Evolutionary conservation across 208 protist species (phyloP).

Genomic region (Acanthamoeba lenticulata): DNA sequence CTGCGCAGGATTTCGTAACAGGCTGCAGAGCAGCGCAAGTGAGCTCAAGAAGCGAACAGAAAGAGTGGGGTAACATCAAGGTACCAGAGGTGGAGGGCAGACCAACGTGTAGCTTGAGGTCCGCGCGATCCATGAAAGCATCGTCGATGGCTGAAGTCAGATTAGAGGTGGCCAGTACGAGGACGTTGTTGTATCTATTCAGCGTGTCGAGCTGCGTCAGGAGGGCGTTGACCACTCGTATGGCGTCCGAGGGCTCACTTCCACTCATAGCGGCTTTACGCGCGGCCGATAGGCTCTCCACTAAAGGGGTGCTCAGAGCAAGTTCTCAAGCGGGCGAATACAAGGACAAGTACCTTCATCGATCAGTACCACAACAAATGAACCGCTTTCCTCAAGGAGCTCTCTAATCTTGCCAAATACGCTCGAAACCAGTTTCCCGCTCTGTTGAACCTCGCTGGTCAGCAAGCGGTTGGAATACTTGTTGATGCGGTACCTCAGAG

Average conservation of each 20-base stretch:
- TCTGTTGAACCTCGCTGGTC: too few species aligned
- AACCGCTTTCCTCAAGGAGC: slow-evolving; percentile 85
- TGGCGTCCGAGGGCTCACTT: slow-evolving; percentile 95
- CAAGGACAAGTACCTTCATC: slow-evolving; percentile 81
- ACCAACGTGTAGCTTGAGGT: slow-evolving; percentile 95
- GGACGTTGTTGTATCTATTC: slow-evolving; percentile 90
- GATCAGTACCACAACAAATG: slow-evolving; percentile 92
- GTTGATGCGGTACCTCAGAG: slow-evolving; percentile 83
- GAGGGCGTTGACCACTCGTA: slow-evolving; percentile 95
- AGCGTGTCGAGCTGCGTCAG: slow-evolving; percentile 97
- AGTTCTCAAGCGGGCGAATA: not conserved
- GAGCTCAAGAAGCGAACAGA: not conserved
- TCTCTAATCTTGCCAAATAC: slow-evolving; percentile 93
- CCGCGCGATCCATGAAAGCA: slow-evolving; percentile 95
- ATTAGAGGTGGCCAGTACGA: slow-evolving; percentile 96
- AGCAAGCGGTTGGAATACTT: too few species aligned
- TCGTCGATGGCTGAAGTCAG: slow-evolving; percentile 85
- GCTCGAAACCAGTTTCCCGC: slow-evolving; percentile 81
- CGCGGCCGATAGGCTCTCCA: slow-evolving; percentile 95
- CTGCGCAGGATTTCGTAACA: slow-evolving; percentile 22
- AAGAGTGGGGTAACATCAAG: not conserved
- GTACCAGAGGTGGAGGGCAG: slow-evolving; percentile 83
- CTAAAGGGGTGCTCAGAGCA: slow-evolving; percentile 50
- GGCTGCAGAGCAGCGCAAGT: not conserved
- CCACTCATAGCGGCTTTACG: slow-evolving; percentile 90